A percentile compares a stretch with the other conserved stretches of the same genome.
These are phyloP conservation scores for Scheffersomyces segobiensis DNA, from an alignment of 1,139 yeast genomes.

Conservation along the genomic window DNA sequence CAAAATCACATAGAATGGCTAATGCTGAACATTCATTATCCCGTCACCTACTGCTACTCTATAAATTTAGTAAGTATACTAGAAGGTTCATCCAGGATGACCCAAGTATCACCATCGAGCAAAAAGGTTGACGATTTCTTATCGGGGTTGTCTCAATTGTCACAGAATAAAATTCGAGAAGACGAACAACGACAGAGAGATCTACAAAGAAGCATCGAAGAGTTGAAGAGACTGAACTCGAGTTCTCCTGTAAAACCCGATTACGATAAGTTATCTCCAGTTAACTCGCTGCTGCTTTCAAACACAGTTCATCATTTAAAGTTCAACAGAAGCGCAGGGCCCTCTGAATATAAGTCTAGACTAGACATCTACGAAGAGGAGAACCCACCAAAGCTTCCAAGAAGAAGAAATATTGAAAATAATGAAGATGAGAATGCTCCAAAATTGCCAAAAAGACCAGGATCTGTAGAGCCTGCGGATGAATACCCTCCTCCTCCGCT, in stretches of 20 bases:
- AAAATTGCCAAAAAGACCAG: slow-evolving; percentile 17
- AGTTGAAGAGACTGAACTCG: slow-evolving; percentile 27
- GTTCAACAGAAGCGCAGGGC: slow-evolving; percentile 17
- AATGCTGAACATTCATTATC: background rate
- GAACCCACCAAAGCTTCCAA: slow-evolving; percentile 7
- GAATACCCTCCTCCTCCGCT: slow-evolving; percentile 14
- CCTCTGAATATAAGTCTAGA: background rate
- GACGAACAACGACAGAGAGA: slow-evolving; percentile 35
- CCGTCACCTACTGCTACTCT: background rate
- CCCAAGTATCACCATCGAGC: slow-evolving; percentile 26
- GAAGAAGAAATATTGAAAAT: slow-evolving; percentile 1
- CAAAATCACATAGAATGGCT: background rate
- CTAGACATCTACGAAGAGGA: slow-evolving; percentile 6
- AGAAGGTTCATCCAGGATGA: slow-evolving; percentile 10
- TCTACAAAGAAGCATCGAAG: slow-evolving; percentile 32
- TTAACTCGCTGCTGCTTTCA: background rate
- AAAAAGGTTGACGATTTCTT: slow-evolving; percentile 36
- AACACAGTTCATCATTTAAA: slow-evolving; percentile 17
- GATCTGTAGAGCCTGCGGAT: slow-evolving; percentile 4
- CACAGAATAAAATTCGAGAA: slow-evolving; percentile 32
- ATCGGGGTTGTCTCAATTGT: slow-evolving; percentile 31
- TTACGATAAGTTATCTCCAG: background rate
- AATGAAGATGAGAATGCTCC: slow-evolving; percentile 13
- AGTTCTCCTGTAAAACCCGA: slow-evolving; percentile 20
- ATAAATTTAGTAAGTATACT: too few species aligned